Base-by-base conservation (phyloP, 495 filamentous ascomycete genomes). In the Platismatia glauca region DNA sequence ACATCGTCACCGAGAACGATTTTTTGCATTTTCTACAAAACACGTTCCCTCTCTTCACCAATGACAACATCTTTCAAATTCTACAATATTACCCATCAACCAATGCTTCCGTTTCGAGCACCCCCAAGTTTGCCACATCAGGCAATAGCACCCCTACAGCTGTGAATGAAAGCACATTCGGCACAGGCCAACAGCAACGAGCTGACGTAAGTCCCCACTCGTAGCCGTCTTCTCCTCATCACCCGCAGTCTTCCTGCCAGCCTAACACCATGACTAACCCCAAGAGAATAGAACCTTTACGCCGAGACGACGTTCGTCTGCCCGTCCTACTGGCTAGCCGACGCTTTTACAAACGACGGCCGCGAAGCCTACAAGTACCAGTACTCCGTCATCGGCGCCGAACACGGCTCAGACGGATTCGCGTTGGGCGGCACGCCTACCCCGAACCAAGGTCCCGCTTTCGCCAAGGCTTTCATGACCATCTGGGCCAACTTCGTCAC, bases 251-350 rank as follows among this genome's bases (percentile, higher is more conserved):
- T n/a, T n/a, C 8, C 18, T 44, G 5, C 41, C 68, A 73, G 24
- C 29, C 66, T 8, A 52, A 63, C 39, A 61, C 62, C 15, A 60
- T 67, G 9, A n/a, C 75, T 2, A 58, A 75, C 46, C 68, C 71
- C 74, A 39, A 15, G 12, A 27, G 59, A 2, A 72, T 68, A 80
- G 74, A 83, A 84, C 69, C 74, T 87, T 59, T 82, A 80, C 58
- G 81, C 80, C 60, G 86, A 89, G 69, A 80, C 78, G 16, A 82
- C 77, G 9, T 86, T 88, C 59, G 73, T 76, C 65, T 89, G 84
- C 64, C 82, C 84, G 0, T 75, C 82, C 1, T 81, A 85, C 68
- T 89, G 83, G 84, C 74, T 87, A 41, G 83, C 82, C 12, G 77
- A 81, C 35, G 84, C 82, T 20, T 87, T 82, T 68, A 66, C 73